phyloP scores from a whole-genome alignment of 352 stramenopile genomes.

The Phytophthora brassicae region DNA sequence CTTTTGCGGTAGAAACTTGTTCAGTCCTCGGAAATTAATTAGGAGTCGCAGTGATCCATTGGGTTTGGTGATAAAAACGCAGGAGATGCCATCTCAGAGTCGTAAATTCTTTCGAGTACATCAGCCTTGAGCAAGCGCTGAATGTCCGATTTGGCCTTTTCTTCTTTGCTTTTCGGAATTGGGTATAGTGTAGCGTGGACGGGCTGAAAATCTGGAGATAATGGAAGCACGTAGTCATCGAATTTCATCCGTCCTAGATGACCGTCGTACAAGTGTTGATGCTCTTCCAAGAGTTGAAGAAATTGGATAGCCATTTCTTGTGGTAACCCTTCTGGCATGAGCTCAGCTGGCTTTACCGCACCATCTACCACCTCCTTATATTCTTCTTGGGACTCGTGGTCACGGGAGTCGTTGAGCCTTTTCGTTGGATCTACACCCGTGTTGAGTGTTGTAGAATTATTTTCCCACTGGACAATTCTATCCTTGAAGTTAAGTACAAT shows the following conservation, averaged over 20 bases:
- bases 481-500: no score
- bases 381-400: no score
- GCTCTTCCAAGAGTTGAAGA: neutral
- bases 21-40: neutral
- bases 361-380: no score
- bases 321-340: no score
- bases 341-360: no score
- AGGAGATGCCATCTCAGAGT: neutral
- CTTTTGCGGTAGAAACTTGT: constrained; percentile 2
- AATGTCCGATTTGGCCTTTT: neutral
- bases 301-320: no score
- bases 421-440: no score
- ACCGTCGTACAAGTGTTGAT: neutral
- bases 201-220: neutral
- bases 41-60: neutral
- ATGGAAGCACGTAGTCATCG: neutral
- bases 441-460: no score
- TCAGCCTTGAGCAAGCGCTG: neutral
- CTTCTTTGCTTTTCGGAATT: neutral
- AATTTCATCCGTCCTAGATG: neutral
- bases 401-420: no score
- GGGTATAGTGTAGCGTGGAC: neutral
- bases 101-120: neutral
- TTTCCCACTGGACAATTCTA: no score
- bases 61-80: neutral